Base-by-base conservation (phyloP, 148 eudicot species). In the Rhododendron ferrugineum region DNA sequence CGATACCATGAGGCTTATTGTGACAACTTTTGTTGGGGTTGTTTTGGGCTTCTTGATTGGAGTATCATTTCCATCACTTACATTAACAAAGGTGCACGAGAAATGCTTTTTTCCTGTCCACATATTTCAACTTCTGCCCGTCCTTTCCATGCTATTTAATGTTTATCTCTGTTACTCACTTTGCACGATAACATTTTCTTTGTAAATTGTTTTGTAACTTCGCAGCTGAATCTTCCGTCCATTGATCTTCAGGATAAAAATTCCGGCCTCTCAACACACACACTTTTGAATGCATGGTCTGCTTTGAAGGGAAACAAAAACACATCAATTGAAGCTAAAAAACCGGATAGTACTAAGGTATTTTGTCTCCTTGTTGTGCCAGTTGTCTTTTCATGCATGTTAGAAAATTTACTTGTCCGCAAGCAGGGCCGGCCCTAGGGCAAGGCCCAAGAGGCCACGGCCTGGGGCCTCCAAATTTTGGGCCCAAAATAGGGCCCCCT, bases 11-110 rank as follows among this genome's bases (percentile, higher is more conserved):
- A 91, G 92, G 88, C 84, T 90, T 78, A 37, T 93, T 20, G 34
- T 89, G 60, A 88, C 94, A n/a, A 85, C 89, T 64, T 79, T 87
- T 77, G 36, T 88, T 86, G 98, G 98, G 74, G 30, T 95, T 75
- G 82, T 91, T 78, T 85, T 91, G 54, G 99, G 99, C 36, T 92
- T 95, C 90, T 81, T 94, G 15, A 80, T 94, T 40, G 99, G 99
- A 86, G 85, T 89, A 80, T 93, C 94, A 79, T 88, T 90, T 88
- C 93, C 96, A 11, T 50, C 85, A 0, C 83, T 90, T 62, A 84
- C 91, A 20, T 85, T 89, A 79, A 87, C 91, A 50, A 94, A 95
- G 98, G 99, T 96, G 86, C 81, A 32, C 40, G 22, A 5, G 18
- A 74, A 36, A 80, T 85, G 34, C 26, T 16, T 60, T 54, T 83